phyloP scores from a whole-genome alignment of 1,284 basidiomycete genomes.

The Prillingera fragicola region DNA sequence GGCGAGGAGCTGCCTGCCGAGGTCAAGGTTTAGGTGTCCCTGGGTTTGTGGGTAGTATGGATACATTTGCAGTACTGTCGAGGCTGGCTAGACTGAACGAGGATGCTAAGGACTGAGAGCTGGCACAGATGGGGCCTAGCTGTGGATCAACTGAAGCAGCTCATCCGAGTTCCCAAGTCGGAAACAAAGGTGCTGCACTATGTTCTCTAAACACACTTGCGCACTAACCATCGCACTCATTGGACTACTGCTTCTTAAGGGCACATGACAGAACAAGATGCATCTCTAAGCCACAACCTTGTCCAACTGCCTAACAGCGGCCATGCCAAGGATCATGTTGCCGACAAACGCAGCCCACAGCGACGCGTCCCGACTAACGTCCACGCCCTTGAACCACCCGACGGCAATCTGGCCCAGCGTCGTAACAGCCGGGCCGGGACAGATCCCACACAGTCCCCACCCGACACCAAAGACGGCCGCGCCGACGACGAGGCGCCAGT shows the following conservation, averaged over 20 bases:
- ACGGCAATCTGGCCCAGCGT: conserved; percentile 5
- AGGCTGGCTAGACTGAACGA: no score
- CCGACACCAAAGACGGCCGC: conserved; percentile 60
- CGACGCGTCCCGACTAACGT: conserved; percentile 1
- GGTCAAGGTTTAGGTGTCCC: conserved; percentile 32
- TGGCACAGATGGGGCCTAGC: no score
- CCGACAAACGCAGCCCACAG: conserved; percentile 11
- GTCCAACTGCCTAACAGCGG: conserved; percentile 1
- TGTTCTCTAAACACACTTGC: no score
- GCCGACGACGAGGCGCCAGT: conserved; percentile 55
- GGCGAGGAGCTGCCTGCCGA: conserved; percentile 35
- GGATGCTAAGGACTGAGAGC: no score
- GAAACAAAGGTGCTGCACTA: no score
- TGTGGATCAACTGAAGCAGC: no score
- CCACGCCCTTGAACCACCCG: neutral
- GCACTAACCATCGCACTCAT: no score
- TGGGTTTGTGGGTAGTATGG: neutral
- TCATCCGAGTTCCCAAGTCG: no score
- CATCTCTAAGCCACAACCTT: neutral
- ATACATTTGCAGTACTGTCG: no score
- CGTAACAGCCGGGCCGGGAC: conserved; percentile 49
- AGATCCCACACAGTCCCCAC: conserved; percentile 62
- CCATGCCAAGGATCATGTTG: conserved; percentile 14
- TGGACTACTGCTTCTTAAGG: no score
- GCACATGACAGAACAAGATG: no score